Evolutionary conservation across 2,329 filamentous ascomycete species (phyloP).

Genomic region (Fusarium nurragi): DNA sequence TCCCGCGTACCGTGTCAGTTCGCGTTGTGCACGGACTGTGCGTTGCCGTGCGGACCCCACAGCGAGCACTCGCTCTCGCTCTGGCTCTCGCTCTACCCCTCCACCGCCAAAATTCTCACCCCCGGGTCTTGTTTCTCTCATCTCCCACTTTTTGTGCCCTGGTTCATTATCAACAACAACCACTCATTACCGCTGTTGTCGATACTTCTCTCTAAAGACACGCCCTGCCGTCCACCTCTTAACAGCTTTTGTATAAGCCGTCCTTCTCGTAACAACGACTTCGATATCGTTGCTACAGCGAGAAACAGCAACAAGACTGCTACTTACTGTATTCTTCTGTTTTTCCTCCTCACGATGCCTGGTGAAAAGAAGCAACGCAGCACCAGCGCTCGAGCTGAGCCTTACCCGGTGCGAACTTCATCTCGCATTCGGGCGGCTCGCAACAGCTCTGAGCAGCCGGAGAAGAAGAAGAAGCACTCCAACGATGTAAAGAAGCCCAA

Average conservation of each 20-base stretch:
- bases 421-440: not conserved
- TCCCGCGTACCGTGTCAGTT: conserved; percentile 2
- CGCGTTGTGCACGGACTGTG: not conserved
- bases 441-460: conserved; percentile 41
- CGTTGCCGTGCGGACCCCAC: not conserved
- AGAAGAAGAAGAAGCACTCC: conserved; percentile 44
- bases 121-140: conserved; percentile 1
- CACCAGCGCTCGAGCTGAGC: not conserved
- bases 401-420: not conserved
- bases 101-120: not conserved
- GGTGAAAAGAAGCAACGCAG: not conserved
- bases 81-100: not conserved
- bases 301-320: not conserved
- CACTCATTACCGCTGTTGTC: conserved; percentile 5
- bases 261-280: not conserved
- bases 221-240: not conserved
- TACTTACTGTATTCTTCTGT: not conserved
- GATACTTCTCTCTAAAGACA: not conserved
- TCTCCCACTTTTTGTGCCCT: conserved; percentile 11
- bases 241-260: conserved; percentile 11
- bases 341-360: conserved; percentile 9
- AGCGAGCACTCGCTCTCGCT: not conserved
- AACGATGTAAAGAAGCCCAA: not conserved
- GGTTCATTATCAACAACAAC: conserved; percentile 1
- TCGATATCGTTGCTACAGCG: not conserved